These are phyloP conservation scores for Dillenia turbinata DNA, from an alignment of 164 flowering plant species.

Conservation along the genomic window DNA sequence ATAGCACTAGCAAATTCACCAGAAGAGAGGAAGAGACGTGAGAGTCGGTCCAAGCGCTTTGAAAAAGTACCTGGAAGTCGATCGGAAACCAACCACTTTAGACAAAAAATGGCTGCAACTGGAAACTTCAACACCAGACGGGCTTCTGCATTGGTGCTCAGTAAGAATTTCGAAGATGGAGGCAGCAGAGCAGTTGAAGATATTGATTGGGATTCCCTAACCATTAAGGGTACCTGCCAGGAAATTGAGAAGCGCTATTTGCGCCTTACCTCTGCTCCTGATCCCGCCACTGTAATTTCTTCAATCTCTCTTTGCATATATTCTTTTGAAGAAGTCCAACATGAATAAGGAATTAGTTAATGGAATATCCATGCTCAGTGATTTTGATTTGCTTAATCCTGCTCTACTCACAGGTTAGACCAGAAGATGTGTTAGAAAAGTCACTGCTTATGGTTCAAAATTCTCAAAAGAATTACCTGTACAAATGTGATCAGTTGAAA, in stretches of 20 bases:
- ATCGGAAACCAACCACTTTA: constrained; percentile 35
- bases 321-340: too few relatives aligned
- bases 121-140: constrained; percentile 55
- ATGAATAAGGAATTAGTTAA: background rate
- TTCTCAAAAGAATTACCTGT: constrained; percentile 86
- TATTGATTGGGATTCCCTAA: constrained; percentile 95
- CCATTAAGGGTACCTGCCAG: constrained; percentile 95
- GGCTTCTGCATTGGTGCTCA: constrained; percentile 58
- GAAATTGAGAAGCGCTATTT: constrained; percentile 95
- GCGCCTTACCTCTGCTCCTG: constrained; percentile 99
- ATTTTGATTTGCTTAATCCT: background rate
- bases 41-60: constrained; percentile 87
- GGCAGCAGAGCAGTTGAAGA: constrained; percentile 87
- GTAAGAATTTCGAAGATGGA: constrained; percentile 58
- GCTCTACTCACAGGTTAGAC: constrained; percentile 70
- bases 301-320: background rate
- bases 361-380: background rate
- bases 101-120: constrained; percentile 43
- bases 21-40: constrained; percentile 86
- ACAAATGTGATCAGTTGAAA: constrained; percentile 96
- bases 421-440: constrained; percentile 85
- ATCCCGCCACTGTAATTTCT: constrained; percentile 74
- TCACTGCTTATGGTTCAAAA: constrained; percentile 77
- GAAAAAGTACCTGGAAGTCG: constrained; percentile 61
- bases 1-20: constrained; percentile 68